Conservation (phyloP, 352 stramenopile genomes). For the Phytophthora litchii region DNA sequence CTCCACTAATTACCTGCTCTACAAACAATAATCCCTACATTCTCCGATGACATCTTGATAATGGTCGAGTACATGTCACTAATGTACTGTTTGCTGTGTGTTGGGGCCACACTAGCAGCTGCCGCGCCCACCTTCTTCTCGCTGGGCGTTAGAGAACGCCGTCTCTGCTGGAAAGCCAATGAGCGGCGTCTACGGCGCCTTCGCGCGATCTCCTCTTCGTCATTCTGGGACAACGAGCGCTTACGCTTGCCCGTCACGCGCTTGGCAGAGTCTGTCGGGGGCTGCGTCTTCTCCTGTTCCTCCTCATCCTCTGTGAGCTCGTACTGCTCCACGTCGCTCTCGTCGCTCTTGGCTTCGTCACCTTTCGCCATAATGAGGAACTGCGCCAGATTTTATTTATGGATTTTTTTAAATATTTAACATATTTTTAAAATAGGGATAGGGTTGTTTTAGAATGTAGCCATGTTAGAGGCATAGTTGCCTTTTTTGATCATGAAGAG, state of each 20-base stretch:
- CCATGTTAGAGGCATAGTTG: conserved; percentile 5
- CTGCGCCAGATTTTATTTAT: conserved; percentile 10
- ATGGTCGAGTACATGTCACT: conserved; percentile 93
- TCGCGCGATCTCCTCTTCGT: conserved; percentile 73
- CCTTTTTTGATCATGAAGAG: conserved; percentile 38
- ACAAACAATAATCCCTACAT: conserved; percentile 51
- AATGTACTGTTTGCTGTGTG: conserved; percentile 78
- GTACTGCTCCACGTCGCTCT: conserved; percentile 34
- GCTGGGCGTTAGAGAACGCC: conserved; percentile 68
- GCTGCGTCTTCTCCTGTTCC: conserved; percentile 21
- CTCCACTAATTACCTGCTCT: not conserved
- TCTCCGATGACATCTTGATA: conserved; percentile 93
- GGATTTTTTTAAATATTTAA: conserved; percentile 1
- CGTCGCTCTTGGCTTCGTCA: conserved; percentile 38
- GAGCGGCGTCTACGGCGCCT: conserved; percentile 65
- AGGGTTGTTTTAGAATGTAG: conserved; percentile 3
- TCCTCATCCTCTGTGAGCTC: conserved; percentile 40
- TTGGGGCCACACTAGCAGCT: conserved; percentile 6
- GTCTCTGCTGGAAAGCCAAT: conserved; percentile 73
- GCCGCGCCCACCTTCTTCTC: conserved; percentile 25
- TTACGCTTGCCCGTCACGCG: conserved; percentile 62
- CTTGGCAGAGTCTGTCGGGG: conserved; percentile 13
- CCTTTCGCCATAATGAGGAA: conserved; percentile 26
- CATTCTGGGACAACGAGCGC: conserved; percentile 49
- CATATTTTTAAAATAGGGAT: conserved; percentile 13